Conservation (phyloP, 139 green algal genomes). For the Micromonas pusilla region DNA sequence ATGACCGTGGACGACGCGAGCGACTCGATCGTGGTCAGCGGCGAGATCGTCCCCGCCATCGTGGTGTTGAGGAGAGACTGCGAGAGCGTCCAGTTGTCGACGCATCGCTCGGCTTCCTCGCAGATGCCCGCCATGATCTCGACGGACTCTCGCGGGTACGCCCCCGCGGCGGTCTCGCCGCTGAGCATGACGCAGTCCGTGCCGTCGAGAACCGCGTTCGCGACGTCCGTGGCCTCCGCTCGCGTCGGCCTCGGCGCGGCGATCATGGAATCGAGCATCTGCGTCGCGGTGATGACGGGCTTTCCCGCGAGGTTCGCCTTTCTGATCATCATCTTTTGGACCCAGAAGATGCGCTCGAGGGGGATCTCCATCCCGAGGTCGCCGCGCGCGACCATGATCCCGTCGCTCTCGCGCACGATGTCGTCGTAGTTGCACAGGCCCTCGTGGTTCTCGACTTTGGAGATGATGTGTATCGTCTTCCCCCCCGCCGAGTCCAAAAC, state of each 20-base stretch:
- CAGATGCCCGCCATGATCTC: constrained; percentile 37
- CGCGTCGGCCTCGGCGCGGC: constrained; percentile 83
- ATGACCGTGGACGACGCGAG: constrained; percentile 23
- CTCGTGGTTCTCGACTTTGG: constrained; percentile 85
- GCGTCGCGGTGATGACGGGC: constrained; percentile 94
- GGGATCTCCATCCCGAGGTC: constrained; percentile 39
- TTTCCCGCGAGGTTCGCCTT: constrained; percentile 89
- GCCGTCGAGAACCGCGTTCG: constrained; percentile 44
- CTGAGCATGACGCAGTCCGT: constrained; percentile 89
- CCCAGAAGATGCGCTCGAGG: constrained; percentile 26
- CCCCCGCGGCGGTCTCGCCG: constrained; percentile 87
- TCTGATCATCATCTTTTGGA: constrained; percentile 81
- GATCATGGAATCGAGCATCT: constrained; percentile 54
- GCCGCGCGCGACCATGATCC: constrained; percentile 32
- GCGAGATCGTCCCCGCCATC: background rate
- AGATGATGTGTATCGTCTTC: constrained; percentile 80
- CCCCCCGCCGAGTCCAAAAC: constrained; percentile 66
- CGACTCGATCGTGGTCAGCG: constrained; percentile 23
- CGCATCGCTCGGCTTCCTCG: constrained; percentile 13
- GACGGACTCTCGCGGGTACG: constrained; percentile 80
- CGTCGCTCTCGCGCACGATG: constrained; percentile 65
- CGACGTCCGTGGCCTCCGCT: constrained; percentile 37
- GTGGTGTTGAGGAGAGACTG: constrained; percentile 3
- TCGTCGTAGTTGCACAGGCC: constrained; percentile 91
- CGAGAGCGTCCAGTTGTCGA: constrained; percentile 15